Conservation (phyloP, 805 yeast genomes). For the Teunomyces lycoperdinae region DNA sequence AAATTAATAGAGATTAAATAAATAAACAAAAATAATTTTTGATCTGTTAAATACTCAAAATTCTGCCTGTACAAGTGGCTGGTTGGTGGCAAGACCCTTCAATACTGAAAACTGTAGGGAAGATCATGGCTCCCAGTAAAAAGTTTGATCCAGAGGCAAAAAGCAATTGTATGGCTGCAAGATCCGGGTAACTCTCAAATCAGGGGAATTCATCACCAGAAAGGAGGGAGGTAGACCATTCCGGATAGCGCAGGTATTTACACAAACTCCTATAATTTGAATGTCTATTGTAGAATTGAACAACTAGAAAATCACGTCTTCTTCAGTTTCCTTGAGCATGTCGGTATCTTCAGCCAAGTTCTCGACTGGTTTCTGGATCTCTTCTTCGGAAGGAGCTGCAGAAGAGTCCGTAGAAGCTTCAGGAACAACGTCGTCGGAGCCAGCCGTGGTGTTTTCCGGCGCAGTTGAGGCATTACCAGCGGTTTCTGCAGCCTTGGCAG, state of each 20-base stretch:
- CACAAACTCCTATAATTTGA: not conserved
- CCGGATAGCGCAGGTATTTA: not conserved
- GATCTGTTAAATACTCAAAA: no score
- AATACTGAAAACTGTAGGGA: no score
- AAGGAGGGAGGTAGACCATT: not conserved
- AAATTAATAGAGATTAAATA: not conserved
- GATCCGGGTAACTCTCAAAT: not conserved
- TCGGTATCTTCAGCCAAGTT: slow-evolving; percentile 25
- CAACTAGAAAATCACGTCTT: slow-evolving; percentile 41
- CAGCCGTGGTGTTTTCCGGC: not conserved
- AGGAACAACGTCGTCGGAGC: not conserved
- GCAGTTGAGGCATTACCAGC: slow-evolving; percentile 16
- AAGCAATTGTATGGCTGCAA: not conserved
- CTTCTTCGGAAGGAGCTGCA: slow-evolving; percentile 15
- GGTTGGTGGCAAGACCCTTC: no score
- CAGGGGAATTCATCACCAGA: not conserved
- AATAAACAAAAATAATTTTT: not conserved
- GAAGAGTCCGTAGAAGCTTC: not conserved
- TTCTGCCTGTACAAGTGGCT: no score
- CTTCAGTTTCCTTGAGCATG: slow-evolving; percentile 41
- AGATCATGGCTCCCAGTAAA: no score
- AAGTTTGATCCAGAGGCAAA: no score
- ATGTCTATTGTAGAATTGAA: slow-evolving; percentile 5
- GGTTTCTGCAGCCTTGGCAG: slow-evolving; percentile 12
- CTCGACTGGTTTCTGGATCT: slow-evolving; percentile 27